A percentile compares a stretch with the other conserved stretches of the same genome.
phyloP scores from a whole-genome alignment of 2,329 filamentous ascomycete species.

The Emergomyces orientalis region DNA sequence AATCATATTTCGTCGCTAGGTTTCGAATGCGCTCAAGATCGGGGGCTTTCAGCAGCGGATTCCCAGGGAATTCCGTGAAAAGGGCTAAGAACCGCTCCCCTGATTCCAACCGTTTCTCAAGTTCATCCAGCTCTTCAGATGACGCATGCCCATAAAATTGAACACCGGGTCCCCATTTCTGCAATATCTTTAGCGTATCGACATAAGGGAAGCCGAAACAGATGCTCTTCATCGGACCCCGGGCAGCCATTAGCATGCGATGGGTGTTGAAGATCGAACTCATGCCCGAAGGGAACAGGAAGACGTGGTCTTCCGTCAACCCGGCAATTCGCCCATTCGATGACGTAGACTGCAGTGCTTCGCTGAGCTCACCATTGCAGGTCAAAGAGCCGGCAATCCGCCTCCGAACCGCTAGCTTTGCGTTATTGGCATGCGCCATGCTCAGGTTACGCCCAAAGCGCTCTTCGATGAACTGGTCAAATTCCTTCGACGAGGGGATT shows the following conservation, averaged over 20 bases:
- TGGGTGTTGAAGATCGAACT: constrained; percentile 89
- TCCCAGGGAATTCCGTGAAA: constrained; percentile 92
- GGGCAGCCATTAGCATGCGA: constrained; percentile 57
- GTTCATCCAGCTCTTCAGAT: constrained; percentile 67
- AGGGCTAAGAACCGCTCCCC: constrained; percentile 74
- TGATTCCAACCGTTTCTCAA: constrained; percentile 59
- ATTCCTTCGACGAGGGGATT: constrained; percentile 47
- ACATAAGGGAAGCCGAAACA: constrained; percentile 97
- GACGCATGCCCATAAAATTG: constrained; percentile 79
- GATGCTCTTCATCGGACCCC: constrained; percentile 63
- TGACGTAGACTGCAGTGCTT: constrained; percentile 42
- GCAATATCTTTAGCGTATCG: constrained; percentile 85
- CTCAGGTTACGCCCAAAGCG: constrained; percentile 88
- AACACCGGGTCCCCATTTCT: constrained; percentile 89
- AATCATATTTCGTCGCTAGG: constrained; percentile 74
- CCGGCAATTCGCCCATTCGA: constrained; percentile 36
- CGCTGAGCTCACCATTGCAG: constrained; percentile 57
- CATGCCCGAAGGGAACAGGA: constrained; percentile 84
- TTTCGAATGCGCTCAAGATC: constrained; percentile 71
- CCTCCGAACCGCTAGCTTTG: constrained; percentile 73
- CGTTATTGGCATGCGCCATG: constrained; percentile 65
- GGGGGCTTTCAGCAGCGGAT: constrained; percentile 77
- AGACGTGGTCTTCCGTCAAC: constrained; percentile 78
- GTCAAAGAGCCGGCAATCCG: constrained; percentile 82
- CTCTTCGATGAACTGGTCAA: constrained; percentile 78